phyloP scores from a whole-genome alignment of 768 basidiomycete species.

The Trametes sanguinea region DNA sequence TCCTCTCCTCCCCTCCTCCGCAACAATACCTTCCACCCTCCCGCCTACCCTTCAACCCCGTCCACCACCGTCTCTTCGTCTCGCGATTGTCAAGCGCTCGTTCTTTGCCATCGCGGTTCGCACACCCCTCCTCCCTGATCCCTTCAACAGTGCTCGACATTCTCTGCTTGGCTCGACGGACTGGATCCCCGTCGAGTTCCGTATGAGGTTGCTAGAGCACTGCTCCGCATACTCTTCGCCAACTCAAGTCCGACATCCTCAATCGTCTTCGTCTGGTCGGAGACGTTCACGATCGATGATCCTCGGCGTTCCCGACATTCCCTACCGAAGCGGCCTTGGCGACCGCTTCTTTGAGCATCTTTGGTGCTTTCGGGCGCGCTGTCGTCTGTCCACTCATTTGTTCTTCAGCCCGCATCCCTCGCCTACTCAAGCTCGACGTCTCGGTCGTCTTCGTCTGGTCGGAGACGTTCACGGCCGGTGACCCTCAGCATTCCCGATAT shows the following conservation, averaged over 20 bases:
- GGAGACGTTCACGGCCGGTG: constrained; percentile 2
- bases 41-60: too few relatives aligned
- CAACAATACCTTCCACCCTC: too few relatives aligned
- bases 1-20: too few relatives aligned
- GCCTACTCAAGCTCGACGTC: background rate
- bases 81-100: background rate
- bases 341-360: background rate
- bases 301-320: background rate
- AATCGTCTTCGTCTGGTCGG: constrained; percentile 4
- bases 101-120: background rate
- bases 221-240: background rate
- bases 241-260: background rate
- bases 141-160: background rate
- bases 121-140: background rate
- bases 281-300: background rate
- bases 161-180: background rate
- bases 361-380: too few relatives aligned
- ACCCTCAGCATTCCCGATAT: background rate
- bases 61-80: too few relatives aligned
- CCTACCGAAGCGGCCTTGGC: background rate
- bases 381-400: too few relatives aligned
- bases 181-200: background rate
- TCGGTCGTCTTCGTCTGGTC: constrained; percentile 5
- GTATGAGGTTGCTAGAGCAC: background rate
- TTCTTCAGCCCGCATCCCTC: too few relatives aligned